Percentiles rank a stretch among this genome's conserved stretches.
These are phyloP conservation scores for Acanthamoeba rhysodes DNA, from an alignment of 208 protist species.

Conservation along the genomic window DNA sequence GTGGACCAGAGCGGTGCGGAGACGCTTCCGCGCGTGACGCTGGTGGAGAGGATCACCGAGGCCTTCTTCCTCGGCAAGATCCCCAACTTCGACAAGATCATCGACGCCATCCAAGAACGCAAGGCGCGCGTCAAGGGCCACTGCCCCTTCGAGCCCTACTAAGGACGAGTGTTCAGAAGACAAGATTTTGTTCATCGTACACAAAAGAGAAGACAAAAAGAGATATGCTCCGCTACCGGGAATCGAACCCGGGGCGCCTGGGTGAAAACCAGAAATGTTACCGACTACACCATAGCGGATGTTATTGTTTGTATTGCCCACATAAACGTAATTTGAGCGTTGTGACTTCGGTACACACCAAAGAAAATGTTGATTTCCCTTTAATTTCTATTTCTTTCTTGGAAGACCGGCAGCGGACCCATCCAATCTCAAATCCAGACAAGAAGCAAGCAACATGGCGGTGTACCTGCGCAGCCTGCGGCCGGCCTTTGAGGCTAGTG, in stretches of 20 bases:
- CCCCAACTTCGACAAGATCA: not conserved
- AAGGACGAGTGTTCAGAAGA: not conserved
- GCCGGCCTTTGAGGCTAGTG: not conserved
- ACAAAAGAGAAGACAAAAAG: not conserved
- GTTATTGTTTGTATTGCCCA: not conserved
- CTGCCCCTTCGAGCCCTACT: not conserved
- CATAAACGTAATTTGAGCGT: too few relatives aligned
- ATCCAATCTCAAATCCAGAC: not conserved
- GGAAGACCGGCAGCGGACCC: not conserved
- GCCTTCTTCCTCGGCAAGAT: not conserved
- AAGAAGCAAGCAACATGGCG: conserved; percentile 1
- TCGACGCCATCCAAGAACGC: not conserved
- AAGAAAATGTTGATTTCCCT: too few relatives aligned
- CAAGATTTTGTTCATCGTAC: too few relatives aligned
- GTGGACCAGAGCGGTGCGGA: not conserved
- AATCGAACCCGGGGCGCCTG: conserved; percentile 79
- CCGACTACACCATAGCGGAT: conserved; percentile 79
- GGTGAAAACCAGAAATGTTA: conserved; percentile 81
- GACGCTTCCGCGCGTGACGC: not conserved
- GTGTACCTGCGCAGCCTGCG: conserved; percentile 45
- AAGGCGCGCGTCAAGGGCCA: conserved; percentile 15
- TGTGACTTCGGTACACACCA: too few relatives aligned
- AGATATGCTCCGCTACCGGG: conserved; percentile 69
- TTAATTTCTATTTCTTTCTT: too few relatives aligned
- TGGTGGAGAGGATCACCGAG: not conserved